Conservation (phyloP, 768 basidiomycete genomes). For the Boletellus emodensis region DNA sequence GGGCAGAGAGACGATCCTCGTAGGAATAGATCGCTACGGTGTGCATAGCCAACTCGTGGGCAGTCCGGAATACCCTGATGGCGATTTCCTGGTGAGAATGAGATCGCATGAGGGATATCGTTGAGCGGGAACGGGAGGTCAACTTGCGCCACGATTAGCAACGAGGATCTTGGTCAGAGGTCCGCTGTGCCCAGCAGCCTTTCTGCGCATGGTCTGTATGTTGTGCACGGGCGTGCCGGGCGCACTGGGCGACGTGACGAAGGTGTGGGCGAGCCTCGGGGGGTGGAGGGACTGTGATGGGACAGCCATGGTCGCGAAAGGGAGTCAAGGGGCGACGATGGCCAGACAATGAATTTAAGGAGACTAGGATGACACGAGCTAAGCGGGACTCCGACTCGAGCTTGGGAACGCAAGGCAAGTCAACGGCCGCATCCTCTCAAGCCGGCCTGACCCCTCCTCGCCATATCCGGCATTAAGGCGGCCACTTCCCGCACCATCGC, state of each 20-base stretch:
- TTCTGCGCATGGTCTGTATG: slow-evolving; percentile 87
- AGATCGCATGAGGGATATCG: slow-evolving; percentile 2
- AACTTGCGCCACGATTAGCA: slow-evolving; percentile 83
- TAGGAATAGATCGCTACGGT: slow-evolving; percentile 98
- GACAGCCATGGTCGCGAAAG: slow-evolving; percentile 25
- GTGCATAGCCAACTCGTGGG: slow-evolving; percentile 98
- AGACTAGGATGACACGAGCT: background rate
- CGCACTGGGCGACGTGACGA: slow-evolving; percentile 68
- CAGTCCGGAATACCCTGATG: slow-evolving; percentile 95
- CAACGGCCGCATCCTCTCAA: too few relatives aligned
- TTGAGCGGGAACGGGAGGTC: slow-evolving; percentile 4
- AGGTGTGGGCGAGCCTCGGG: slow-evolving; percentile 67
- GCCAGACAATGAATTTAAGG: slow-evolving; percentile 7
- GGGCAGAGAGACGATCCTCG: slow-evolving; percentile 95
- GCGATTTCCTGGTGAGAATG: slow-evolving; percentile 82
- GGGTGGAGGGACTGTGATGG: slow-evolving; percentile 53
- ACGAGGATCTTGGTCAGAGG: slow-evolving; percentile 90
- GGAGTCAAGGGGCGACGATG: slow-evolving; percentile 6
- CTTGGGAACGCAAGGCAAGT: background rate
- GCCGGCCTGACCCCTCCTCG: too few relatives aligned
- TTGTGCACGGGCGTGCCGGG: slow-evolving; percentile 86
- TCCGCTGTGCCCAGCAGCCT: slow-evolving; percentile 85
- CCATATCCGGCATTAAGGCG: slow-evolving; percentile 32
- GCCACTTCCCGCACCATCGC: slow-evolving; percentile 23
- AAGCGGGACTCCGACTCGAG: background rate